phyloP scores from a whole-genome alignment of 2,329 filamentous ascomycete genomes.

The Colletotrichum brevisporum region DNA sequence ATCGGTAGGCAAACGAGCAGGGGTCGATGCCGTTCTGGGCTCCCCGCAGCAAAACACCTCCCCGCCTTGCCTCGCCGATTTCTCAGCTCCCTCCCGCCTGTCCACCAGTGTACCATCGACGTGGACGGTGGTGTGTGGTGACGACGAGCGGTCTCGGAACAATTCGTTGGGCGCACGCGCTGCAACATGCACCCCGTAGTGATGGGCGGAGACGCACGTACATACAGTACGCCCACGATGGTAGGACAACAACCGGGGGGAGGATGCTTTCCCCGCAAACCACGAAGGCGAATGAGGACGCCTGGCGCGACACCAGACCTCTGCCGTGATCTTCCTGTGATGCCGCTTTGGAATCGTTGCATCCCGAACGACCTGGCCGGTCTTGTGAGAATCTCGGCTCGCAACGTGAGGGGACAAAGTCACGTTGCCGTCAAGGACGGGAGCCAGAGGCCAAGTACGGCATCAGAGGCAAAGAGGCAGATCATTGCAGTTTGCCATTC shows the following conservation, averaged over 20 bases:
- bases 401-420: background rate
- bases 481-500: conserved; percentile 1
- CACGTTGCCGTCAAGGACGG: background rate
- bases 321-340: background rate
- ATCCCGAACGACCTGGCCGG: conserved; percentile 1
- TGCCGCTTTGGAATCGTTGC: conserved; percentile 1
- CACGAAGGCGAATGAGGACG: conserved; percentile 6
- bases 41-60: conserved; percentile 11
- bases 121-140: background rate
- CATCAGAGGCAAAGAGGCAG: conserved; percentile 14
- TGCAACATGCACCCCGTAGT: conserved; percentile 34
- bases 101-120: background rate
- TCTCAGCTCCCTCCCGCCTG: conserved; percentile 27
- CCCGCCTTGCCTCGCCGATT: conserved; percentile 20
- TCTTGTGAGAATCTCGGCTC: conserved; percentile 19
- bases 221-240: conserved; percentile 10
- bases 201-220: conserved; percentile 6
- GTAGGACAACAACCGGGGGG: conserved; percentile 12
- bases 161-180: conserved; percentile 15
- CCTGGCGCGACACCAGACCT: conserved; percentile 1
- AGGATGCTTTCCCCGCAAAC: conserved; percentile 21
- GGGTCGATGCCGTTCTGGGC: conserved; percentile 17
- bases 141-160: conserved; percentile 33
- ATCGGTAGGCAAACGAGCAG: conserved; percentile 14
- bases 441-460: background rate